Conservation (phyloP, 805 yeast genomes). For the Monosporozyma siamensis region DNA sequence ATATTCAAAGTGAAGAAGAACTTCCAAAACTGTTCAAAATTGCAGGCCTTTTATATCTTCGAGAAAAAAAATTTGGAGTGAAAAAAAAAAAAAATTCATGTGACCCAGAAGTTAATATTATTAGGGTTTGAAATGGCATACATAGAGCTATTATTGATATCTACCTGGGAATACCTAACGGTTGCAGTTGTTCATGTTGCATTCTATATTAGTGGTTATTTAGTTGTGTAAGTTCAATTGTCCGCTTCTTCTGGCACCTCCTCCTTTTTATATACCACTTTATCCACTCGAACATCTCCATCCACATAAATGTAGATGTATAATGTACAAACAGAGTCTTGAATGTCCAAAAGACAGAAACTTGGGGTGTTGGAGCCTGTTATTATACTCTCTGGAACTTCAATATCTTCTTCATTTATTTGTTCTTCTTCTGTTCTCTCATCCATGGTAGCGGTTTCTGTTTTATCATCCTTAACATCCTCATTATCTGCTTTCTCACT, state of each 20-base stretch:
- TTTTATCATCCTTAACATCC: conserved; percentile 2
- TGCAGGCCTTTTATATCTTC: conserved; percentile 13
- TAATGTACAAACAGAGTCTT: conserved; percentile 64
- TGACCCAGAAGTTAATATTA: too few relatives aligned
- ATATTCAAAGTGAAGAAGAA: too few relatives aligned
- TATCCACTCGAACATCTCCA: conserved; percentile 85
- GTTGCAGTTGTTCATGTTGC: background rate
- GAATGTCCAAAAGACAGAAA: conserved; percentile 82
- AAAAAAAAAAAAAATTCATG: background rate
- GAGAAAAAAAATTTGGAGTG: background rate
- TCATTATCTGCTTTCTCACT: conserved; percentile 5
- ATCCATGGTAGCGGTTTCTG: conserved; percentile 2
- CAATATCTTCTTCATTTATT: conserved; percentile 14
- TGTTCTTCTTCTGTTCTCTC: conserved; percentile 6
- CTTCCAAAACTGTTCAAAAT: background rate
- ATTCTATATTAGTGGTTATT: background rate
- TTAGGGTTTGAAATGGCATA: too few relatives aligned
- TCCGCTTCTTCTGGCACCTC: background rate
- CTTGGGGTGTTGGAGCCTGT: conserved; percentile 54
- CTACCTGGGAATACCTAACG: too few relatives aligned
- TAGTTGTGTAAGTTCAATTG: background rate
- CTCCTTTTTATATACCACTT: conserved; percentile 56
- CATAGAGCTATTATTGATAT: too few relatives aligned
- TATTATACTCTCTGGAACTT: conserved; percentile 17
- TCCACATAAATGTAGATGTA: conserved; percentile 76